Percentiles rank a stretch among this genome's conserved stretches.
Conservation (phyloP, 2,329 filamentous ascomycete genomes). For the Parafenestella ontariensis region DNA sequence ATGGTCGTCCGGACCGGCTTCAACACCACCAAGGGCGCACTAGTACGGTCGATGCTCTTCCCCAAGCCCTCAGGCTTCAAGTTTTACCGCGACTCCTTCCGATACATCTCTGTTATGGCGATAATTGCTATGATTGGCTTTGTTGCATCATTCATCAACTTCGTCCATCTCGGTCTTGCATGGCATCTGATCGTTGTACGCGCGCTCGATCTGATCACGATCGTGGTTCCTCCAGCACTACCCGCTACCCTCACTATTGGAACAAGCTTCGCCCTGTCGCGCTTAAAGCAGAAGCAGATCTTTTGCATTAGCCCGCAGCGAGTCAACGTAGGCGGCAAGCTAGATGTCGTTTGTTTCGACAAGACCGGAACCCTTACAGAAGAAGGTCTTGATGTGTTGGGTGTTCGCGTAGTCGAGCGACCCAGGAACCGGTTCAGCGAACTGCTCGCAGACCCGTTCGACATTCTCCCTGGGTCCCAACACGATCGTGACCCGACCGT, state of each 20-base stretch:
- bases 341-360: slow-evolving; percentile 97
- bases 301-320: slow-evolving; percentile 98
- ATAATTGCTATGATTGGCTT: slow-evolving; percentile 86
- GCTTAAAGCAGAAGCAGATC: slow-evolving; percentile 87
- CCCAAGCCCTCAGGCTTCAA: slow-evolving; percentile 98
- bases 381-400: slow-evolving; percentile 92
- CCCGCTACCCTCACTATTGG: slow-evolving; percentile 96
- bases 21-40: slow-evolving; percentile 93
- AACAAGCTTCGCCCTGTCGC: slow-evolving; percentile 88
- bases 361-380: slow-evolving; percentile 99
- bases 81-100: slow-evolving; percentile 96
- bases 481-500: slow-evolving; percentile 66
- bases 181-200: slow-evolving; percentile 93
- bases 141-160: slow-evolving; percentile 89
- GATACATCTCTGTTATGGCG: slow-evolving; percentile 97
- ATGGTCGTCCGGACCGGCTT: slow-evolving; percentile 95
- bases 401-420: slow-evolving; percentile 77
- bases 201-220: slow-evolving; percentile 94
- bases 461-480: slow-evolving; percentile 62
- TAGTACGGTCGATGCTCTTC: slow-evolving; percentile 97
- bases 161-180: slow-evolving; percentile 79
- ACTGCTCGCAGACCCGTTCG: slow-evolving; percentile 70
- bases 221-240: slow-evolving; percentile 92
- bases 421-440: slow-evolving; percentile 74
- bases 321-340: slow-evolving; percentile 94